Evolutionary conservation across 306 rosid genomes (phyloP).

Genomic region (Casuarina cunninghamiana): DNA sequence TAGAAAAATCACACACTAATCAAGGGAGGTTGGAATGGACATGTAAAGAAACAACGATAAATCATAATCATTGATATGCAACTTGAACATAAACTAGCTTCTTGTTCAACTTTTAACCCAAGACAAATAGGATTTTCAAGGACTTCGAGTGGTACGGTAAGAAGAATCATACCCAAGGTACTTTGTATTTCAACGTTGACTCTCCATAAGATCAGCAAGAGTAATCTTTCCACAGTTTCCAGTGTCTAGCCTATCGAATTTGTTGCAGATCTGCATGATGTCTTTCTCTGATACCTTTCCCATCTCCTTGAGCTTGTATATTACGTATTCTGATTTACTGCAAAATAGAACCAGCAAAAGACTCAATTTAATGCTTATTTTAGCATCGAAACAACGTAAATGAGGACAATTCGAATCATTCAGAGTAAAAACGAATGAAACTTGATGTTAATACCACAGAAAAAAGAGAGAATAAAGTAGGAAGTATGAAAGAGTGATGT

Average conservation of each 20-base stretch:
- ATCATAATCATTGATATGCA: constrained; percentile 10
- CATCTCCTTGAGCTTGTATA: constrained; percentile 98
- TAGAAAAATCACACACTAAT: not conserved
- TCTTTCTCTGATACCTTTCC: constrained; percentile 83
- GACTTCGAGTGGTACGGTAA: not conserved
- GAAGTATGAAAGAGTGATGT: constrained; percentile 1
- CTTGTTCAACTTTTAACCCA: constrained; percentile 11
- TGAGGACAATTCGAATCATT: constrained; percentile 11
- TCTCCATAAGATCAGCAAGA: constrained; percentile 72
- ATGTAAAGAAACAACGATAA: not conserved
- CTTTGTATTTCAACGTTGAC: constrained; percentile 29
- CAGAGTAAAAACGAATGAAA: constrained; percentile 16
- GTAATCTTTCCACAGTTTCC: constrained; percentile 87
- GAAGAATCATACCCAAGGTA: not conserved
- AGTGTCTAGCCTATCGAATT: constrained; percentile 74
- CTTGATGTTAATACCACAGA: not conserved
- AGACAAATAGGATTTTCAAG: not conserved
- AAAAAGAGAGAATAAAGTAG: not conserved
- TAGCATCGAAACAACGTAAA: constrained; percentile 21
- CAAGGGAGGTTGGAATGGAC: not conserved
- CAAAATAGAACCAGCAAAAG: constrained; percentile 31
- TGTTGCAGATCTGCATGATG: constrained; percentile 62
- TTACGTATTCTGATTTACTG: constrained; percentile 89
- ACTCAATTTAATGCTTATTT: constrained; percentile 7
- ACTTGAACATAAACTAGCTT: constrained; percentile 21